Evolutionary conservation across 1,139 yeast genomes (phyloP).

Genomic region (Yamadazyma trypodendri): DNA sequence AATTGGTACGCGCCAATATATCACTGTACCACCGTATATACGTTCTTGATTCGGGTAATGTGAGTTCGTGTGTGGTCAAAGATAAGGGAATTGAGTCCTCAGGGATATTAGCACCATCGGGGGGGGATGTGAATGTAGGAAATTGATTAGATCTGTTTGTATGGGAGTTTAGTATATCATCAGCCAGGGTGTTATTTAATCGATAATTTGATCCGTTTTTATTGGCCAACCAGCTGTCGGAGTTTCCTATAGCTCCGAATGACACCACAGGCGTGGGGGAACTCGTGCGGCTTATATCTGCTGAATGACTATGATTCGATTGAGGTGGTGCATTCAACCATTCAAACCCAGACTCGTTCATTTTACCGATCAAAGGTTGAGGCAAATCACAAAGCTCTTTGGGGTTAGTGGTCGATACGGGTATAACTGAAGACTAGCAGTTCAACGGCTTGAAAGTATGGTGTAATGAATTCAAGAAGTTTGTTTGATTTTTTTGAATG

Average conservation of each 20-base stretch:
- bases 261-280: slow-evolving; percentile 26
- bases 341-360: slow-evolving; percentile 18
- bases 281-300: slow-evolving; percentile 7
- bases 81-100: slow-evolving; percentile 52
- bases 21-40: slow-evolving; percentile 79
- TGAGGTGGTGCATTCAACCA: slow-evolving; percentile 22
- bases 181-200: slow-evolving; percentile 13
- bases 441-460: too few species aligned
- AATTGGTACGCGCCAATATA: slow-evolving; percentile 56
- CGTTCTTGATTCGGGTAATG: slow-evolving; percentile 65
- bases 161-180: slow-evolving; percentile 9
- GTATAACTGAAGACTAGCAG: too few species aligned
- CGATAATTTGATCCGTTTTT: neutral
- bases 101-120: neutral
- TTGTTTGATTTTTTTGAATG: neutral
- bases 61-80: slow-evolving; percentile 57
- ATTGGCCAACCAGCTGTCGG: slow-evolving; percentile 3
- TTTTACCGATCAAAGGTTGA: too few species aligned
- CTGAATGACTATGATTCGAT: slow-evolving; percentile 1
- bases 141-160: neutral
- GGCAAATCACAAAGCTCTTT: too few species aligned
- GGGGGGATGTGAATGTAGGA: neutral
- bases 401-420: too few species aligned
- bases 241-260: slow-evolving; percentile 15
- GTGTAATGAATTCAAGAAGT: too few species aligned